Evolutionary conservation across 108 stramenopile genomes (phyloP), one percentile per base, ranked within the genome.

Genomic region (Craspedostauros australis): DNA sequence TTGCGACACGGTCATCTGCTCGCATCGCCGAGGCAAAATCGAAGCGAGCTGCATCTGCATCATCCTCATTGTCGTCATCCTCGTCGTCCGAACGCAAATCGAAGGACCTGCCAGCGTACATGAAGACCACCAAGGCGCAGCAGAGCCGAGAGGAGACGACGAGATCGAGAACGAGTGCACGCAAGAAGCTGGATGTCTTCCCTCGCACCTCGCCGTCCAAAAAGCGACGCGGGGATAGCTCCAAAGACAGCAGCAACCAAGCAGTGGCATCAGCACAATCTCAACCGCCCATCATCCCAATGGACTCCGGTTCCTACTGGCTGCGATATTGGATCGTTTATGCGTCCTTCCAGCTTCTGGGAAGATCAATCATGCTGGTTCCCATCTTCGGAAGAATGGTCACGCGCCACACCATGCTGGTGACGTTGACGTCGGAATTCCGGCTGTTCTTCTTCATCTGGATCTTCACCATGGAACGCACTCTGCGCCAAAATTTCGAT

Each of bases 241-340:
- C 39, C 66, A 58, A 58, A 42, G 65, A 44, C 42, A 61, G n/a
- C n/a, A n/a, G n/a, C n/a, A n/a, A n/a, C n/a, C n/a, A n/a, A n/a
- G n/a, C n/a, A n/a, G n/a, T n/a, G 53, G 43, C 8, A 11, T 65
- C 24, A 38, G 20, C 7, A 56, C 68, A 60, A 39, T 70, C 40
- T 18, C 47, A 65, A 36, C 12, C 56, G 40, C 43, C 47, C 29
- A 5, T 5, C 15, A 49, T 12, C 23, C 9, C 47, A 6, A 49
- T n/a, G n/a, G 29, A n/a, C 8, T 4, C 15, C 6, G 70, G 41
- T 11, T 19, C 45, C 3, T 72, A 79, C 55, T 64, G 82, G 64
- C 64, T 87, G 28, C 66, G 75, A 36, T 87, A 84, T 62, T 87
- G 86, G 86, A 72, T 76, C 48, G 76, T 80, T 16, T 81, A 78